Evolutionary conservation across 208 protist genomes (phyloP).

Genomic region (Leishmania major): DNA sequence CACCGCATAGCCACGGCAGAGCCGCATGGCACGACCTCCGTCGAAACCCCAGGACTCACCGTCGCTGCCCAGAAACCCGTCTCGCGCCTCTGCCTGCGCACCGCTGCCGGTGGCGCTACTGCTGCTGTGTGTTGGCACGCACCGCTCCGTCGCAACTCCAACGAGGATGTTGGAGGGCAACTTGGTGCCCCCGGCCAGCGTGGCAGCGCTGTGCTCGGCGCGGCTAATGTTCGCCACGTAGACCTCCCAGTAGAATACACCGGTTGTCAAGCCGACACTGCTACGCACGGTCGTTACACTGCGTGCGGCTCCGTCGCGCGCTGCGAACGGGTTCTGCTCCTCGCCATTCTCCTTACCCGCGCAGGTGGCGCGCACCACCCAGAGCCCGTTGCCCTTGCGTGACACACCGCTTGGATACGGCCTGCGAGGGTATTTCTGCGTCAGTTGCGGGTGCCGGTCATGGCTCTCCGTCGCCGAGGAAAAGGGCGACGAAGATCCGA

Average conservation of each 20-base stretch:
- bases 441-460: background rate
- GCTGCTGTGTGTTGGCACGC: conserved; percentile 1
- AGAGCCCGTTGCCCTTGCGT: conserved; percentile 36
- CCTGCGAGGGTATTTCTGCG: background rate
- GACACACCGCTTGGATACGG: conserved; percentile 16
- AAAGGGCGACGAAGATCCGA: background rate
- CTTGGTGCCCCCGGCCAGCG: conserved; percentile 4
- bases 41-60: conserved; percentile 87
- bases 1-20: conserved; percentile 61
- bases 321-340: conserved; percentile 9
- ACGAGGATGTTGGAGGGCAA: conserved; percentile 41
- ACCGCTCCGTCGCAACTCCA: conserved; percentile 64
- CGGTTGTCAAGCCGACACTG: conserved; percentile 71
- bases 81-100: conserved; percentile 1
- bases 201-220: conserved; percentile 16
- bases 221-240: conserved; percentile 55
- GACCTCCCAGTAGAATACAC: conserved; percentile 91
- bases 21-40: conserved; percentile 42
- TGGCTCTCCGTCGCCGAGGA: background rate
- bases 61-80: conserved; percentile 65
- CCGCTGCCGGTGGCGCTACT: background rate
- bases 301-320: conserved; percentile 34
- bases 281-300: conserved; percentile 53
- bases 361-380: conserved; percentile 30
- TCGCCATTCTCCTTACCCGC: conserved; percentile 4